A percentile compares a stretch with the other conserved stretches of the same genome.
Conservation (phyloP, 176 grass and related monocot genomes). For the Olyra latifolia region DNA sequence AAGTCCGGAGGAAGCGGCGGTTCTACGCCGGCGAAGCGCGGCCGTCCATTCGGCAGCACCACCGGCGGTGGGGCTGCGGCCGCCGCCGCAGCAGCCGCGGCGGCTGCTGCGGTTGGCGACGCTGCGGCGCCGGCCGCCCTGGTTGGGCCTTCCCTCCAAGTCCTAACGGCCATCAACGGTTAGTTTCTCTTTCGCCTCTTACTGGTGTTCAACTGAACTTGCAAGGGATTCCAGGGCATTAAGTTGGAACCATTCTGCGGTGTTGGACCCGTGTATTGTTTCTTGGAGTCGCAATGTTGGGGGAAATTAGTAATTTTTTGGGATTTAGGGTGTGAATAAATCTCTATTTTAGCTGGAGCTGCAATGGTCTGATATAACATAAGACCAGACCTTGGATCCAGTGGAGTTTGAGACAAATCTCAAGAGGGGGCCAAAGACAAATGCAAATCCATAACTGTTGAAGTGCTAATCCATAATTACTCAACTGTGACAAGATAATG, state of each 20-base stretch:
- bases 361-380: not conserved
- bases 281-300: not conserved
- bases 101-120: slow-evolving; percentile 45
- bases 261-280: not conserved
- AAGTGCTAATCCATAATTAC: no score
- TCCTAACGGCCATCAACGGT: slow-evolving; percentile 67
- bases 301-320: not conserved
- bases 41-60: slow-evolving; percentile 77
- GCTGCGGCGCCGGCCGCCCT: slow-evolving; percentile 53
- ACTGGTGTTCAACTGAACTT: not conserved
- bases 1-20: slow-evolving; percentile 63
- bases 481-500: no score
- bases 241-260: not conserved
- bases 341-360: not conserved
- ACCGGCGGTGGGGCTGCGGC: slow-evolving; percentile 50
- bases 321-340: not conserved
- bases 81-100: slow-evolving; percentile 14
- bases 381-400: no score
- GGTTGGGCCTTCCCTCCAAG: slow-evolving; percentile 86
- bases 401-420: no score
- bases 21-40: slow-evolving; percentile 79
- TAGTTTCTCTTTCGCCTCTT: not conserved
- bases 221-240: not conserved
- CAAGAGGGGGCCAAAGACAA: no score
- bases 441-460: no score